Conservation (phyloP, 2,329 filamentous ascomycete genomes). For the Xylaria sp. region DNA sequence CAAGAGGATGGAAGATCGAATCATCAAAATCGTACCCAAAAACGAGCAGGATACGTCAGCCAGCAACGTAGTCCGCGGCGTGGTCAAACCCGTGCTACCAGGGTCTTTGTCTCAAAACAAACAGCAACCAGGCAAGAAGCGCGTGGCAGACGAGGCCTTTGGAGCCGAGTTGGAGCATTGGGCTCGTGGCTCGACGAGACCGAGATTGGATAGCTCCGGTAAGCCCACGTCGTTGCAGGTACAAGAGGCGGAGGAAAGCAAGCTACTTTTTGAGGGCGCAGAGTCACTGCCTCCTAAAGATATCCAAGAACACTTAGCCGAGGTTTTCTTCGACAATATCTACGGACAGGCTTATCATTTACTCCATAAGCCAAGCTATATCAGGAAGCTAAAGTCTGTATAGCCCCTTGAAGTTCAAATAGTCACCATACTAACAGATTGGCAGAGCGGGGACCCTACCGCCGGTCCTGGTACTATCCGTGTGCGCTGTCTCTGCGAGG, state of each 20-base stretch:
- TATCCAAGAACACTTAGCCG: conserved; percentile 89
- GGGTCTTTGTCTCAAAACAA: conserved; percentile 58
- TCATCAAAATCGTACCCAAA: conserved; percentile 94
- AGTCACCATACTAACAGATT: conserved; percentile 35
- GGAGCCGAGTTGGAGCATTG: conserved; percentile 80
- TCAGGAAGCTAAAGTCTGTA: conserved; percentile 77
- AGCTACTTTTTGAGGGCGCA: conserved; percentile 78
- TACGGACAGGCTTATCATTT: conserved; percentile 96
- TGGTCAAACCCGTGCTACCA: conserved; percentile 80
- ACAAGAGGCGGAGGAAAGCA: conserved; percentile 74
- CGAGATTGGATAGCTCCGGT: conserved; percentile 53
- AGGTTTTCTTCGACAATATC: conserved; percentile 93
- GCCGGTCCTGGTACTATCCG: conserved; percentile 88
- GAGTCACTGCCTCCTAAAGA: conserved; percentile 85
- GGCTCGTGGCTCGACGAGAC: conserved; percentile 66
- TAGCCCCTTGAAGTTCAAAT: conserved; percentile 14
- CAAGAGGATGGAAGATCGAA: conserved; percentile 96
- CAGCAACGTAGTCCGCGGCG: conserved; percentile 73
- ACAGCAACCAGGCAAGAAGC: conserved; percentile 72
- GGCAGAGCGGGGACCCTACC: conserved; percentile 76
- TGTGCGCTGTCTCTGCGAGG: conserved; percentile 92
- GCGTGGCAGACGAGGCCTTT: conserved; percentile 86
- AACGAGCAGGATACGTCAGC: conserved; percentile 72
- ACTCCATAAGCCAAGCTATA: conserved; percentile 95
- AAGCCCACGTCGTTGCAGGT: conserved; percentile 61